phyloP scores from a whole-genome alignment of 345 rosid genomes.

The Nasturtium officinale region DNA sequence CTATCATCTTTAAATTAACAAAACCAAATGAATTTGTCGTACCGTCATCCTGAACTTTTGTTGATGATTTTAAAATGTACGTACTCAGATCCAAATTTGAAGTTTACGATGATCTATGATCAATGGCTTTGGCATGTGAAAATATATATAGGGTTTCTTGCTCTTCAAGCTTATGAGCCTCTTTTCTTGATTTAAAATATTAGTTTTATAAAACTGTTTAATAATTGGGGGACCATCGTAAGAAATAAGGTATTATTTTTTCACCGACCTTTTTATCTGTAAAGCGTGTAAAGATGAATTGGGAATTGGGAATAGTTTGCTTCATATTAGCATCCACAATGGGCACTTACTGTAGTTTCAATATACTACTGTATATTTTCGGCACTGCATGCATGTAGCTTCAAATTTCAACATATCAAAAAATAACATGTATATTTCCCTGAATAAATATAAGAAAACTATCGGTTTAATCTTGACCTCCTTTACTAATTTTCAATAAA shows the following conservation, averaged over 20 bases:
- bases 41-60: conserved; percentile 44
- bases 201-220: not conserved
- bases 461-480: not conserved
- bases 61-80: conserved; percentile 17
- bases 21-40: not conserved
- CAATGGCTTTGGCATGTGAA: conserved; percentile 9
- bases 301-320: conserved; percentile 30
- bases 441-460: not conserved
- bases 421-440: not conserved
- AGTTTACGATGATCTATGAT: conserved; percentile 29
- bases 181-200: not conserved
- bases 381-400: not conserved
- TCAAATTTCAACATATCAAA: not conserved
- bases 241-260: conserved; percentile 15
- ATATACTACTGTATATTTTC: not conserved
- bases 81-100: conserved; percentile 9
- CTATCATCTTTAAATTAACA: no score
- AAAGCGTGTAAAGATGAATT: conserved; percentile 22
- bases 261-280: conserved; percentile 43
- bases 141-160: conserved; percentile 33
- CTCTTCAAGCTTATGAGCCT: conserved; percentile 15
- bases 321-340: conserved; percentile 37
- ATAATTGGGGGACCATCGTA: conserved; percentile 11
- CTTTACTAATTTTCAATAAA: not conserved
- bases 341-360: conserved; percentile 21